Evolutionary conservation across 2,329 filamentous ascomycete species (phyloP), one percentile per base, ranked within the genome.

Genomic region (Thyridium curvatum): DNA sequence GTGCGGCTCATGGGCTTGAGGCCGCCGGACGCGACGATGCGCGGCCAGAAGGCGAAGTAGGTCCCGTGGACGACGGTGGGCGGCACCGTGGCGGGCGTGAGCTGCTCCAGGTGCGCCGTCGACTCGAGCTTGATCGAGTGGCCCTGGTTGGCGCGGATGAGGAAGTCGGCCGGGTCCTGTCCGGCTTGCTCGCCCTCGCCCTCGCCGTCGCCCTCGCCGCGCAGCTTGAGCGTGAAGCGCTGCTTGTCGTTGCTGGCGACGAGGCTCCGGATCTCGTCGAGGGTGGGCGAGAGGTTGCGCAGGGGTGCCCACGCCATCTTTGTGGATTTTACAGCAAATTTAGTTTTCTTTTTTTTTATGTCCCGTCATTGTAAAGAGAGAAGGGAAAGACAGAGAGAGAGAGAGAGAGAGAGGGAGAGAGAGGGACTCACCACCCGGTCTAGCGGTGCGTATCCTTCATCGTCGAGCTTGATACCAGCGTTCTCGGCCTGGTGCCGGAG

Each of bases 141-240:
- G 39, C 93, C 93, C 66, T 97, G 93, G 55, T 94, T 95, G 18
- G 93, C 93, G 53, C 93, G 88, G 64, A 98, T 96, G 26, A 94
- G 72, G 68, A 82, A 96, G 59, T 84, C 72, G 1, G 71, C 60
- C 0, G 86, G 72, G 36, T 84, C 68, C 8, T 26, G 21, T 10
- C 56, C 57, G 8, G 48, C 48, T 26, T 50, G 48, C 3, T 41
- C 26, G 12, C 41, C 38, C 3, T 18, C 32, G n/a, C 16, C 32
- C 12, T 18, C 21, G 18, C 31, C 37, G 30, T 8, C 13, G 16
- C 29, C 21, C 12, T 14, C 29, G 10, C 12, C 8, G 56, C 52
- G 45, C 34, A 75, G 75, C 38, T 88, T 82, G 54, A 97, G 71
- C 2, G 81, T 77, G 68, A 94, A 98, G 30, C 93, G 85, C 61